phyloP scores from a whole-genome alignment of 2,329 filamentous ascomycete genomes.

The Diaporthe vexans region DNA sequence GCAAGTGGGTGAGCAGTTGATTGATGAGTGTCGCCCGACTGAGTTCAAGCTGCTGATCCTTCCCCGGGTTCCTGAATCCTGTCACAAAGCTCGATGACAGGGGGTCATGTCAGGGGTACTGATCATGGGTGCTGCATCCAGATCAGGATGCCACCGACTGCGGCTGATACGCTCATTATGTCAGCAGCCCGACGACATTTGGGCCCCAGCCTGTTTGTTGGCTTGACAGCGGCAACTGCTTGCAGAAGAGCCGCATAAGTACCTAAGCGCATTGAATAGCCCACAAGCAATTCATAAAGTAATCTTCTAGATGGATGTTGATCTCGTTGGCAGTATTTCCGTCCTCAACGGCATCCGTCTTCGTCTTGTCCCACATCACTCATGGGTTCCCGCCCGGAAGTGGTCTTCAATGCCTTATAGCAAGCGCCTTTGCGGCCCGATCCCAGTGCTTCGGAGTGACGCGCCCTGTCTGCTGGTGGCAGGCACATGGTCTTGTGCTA shows the following conservation, averaged over 20 bases:
- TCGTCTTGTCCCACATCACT: background rate
- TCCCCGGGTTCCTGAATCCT: constrained; percentile 23
- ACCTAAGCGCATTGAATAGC: too few relatives aligned
- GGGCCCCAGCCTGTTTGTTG: background rate
- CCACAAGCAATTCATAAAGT: too few relatives aligned
- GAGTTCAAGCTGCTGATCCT: constrained; percentile 18
- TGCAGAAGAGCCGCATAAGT: too few relatives aligned
- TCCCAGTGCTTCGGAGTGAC: too few relatives aligned
- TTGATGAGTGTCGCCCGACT: background rate
- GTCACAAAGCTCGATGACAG: background rate
- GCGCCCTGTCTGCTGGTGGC: too few relatives aligned
- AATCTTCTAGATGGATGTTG: too few relatives aligned
- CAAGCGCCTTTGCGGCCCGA: background rate
- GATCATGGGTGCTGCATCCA: background rate
- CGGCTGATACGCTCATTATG: background rate
- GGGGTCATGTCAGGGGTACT: constrained; percentile 17
- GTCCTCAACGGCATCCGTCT: background rate
- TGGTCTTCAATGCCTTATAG: background rate
- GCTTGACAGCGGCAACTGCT: too few relatives aligned
- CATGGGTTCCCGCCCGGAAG: background rate
- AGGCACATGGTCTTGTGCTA: background rate
- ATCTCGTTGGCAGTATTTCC: background rate
- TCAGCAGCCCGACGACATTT: constrained; percentile 24
- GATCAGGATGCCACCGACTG: background rate
- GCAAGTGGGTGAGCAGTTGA: background rate